Base-by-base conservation (phyloP, 1,139 yeast species). In the Martiniozyma asiatica region DNA sequence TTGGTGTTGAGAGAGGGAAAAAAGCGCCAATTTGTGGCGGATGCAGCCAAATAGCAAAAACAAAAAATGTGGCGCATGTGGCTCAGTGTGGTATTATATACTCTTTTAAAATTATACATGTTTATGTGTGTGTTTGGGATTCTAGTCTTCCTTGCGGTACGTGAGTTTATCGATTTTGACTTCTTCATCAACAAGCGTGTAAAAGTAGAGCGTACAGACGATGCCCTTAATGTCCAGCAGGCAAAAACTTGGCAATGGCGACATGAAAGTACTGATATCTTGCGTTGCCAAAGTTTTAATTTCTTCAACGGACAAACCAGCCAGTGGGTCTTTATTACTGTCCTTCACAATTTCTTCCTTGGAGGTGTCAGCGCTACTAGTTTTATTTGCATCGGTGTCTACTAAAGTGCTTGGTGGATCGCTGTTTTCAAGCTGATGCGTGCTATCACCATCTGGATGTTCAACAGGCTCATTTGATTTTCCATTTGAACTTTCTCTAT, bases 81-180 rank as follows among this genome's bases (percentile, higher is more conserved):
- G n/a, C n/a, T n/a, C n/a, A n/a, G n/a, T n/a, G n/a, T n/a, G n/a
- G n/a, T n/a, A n/a, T n/a, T n/a, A n/a, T n/a, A n/a, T n/a, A n/a
- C n/a, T n/a, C n/a, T n/a, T n/a, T n/a, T n/a, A n/a, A n/a, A n/a
- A n/a, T n/a, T n/a, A n/a, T n/a, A n/a, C n/a, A n/a, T n/a, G n/a
- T n/a, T n/a, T n/a, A n/a, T n/a, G n/a, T n/a, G n/a, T n/a, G n/a
- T n/a, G n/a, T n/a, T n/a, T n/a, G n/a, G n/a, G n/a, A n/a, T n/a
- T n/a, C n/a, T n/a, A n/a, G n/a, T n/a, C 63, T 34, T 72, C 76
- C 53, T 81, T 84, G 40, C 76, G 67, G 52, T 79, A 84, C 31
- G 77, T 74, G 34, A 85, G 80, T 56, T 85, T 85, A 52, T 87
- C 97, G 19, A 89, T 96, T 55, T 82, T 82, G 30, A 89, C 89